Percentiles rank a stretch among this genome's conserved stretches.
Evolutionary conservation across 2,329 filamentous ascomycete species (phyloP).

Genomic region (Penicillium sp.): DNA sequence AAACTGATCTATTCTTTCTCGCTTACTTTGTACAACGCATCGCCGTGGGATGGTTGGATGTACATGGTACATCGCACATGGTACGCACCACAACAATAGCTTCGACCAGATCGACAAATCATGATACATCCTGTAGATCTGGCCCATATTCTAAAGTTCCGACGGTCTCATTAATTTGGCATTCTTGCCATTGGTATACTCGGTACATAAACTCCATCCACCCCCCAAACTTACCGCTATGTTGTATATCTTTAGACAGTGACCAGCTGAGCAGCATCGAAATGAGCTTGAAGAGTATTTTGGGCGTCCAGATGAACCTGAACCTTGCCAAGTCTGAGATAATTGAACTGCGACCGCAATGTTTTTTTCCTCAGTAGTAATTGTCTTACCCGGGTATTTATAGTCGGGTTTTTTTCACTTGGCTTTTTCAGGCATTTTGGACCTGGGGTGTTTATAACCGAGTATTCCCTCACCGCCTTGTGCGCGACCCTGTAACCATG

Average conservation of each 20-base stretch:
- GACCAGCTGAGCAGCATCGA: neutral
- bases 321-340: neutral
- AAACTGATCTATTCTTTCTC: neutral
- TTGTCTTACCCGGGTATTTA: neutral
- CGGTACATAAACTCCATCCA: too few species aligned
- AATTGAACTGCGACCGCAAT: neutral
- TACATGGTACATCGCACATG: too few species aligned
- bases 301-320: neutral
- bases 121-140: neutral
- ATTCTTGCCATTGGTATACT: neutral
- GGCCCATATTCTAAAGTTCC: neutral
- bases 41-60: neutral
- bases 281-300: neutral
- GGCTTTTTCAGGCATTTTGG: too few species aligned
- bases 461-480: neutral
- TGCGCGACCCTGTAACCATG: too few species aligned
- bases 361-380: neutral
- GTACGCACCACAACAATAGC: too few species aligned
- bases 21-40: neutral
- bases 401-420: neutral
- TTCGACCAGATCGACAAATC: neutral
- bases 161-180: neutral
- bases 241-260: neutral
- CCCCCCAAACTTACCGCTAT: neutral
- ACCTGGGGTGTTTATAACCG: neutral